Conservation (phyloP, 352 stramenopile species). For the Phytopythium kandeliae region DNA sequence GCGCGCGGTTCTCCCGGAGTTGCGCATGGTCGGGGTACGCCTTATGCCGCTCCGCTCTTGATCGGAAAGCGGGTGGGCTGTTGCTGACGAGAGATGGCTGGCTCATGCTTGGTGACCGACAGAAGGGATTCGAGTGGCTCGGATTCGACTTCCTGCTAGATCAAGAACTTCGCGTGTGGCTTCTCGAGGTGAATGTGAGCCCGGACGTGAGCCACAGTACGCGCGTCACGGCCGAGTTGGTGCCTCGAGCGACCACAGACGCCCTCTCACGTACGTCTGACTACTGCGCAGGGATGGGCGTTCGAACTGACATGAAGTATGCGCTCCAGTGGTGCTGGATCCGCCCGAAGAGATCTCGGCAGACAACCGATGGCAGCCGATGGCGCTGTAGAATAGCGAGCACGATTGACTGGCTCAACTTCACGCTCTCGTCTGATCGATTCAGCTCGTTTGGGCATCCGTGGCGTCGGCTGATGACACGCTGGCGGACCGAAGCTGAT, state of each 20-base stretch:
- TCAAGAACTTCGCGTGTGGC: conserved; percentile 42
- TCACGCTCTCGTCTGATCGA: no score
- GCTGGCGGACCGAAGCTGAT: conserved; percentile 28
- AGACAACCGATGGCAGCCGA: conserved; percentile 18
- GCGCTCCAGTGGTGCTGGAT: conserved; percentile 17
- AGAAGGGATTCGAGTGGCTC: conserved; percentile 84
- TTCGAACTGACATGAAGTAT: not conserved
- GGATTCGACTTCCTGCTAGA: conserved; percentile 83
- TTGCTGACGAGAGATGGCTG: not conserved
- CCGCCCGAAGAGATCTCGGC: not conserved
- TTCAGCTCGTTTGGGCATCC: no score
- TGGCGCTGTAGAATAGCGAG: not conserved
- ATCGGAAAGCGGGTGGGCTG: no score
- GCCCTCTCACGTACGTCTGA: conserved; percentile 34
- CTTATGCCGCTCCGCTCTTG: not conserved
- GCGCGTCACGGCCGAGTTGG: conserved; percentile 38
- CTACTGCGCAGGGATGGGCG: not conserved
- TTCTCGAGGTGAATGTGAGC: conserved; percentile 87
- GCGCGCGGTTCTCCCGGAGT: conserved; percentile 29
- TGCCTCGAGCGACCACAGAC: conserved; percentile 43
- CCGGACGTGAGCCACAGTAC: conserved; percentile 84
- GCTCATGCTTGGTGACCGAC: not conserved
- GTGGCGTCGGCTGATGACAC: not conserved
- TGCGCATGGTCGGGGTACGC: conserved; percentile 47
- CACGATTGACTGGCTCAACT: no score